Base-by-base conservation (phyloP, 2,329 filamentous ascomycete species). In the Lecanoromycetidae sp. region DNA sequence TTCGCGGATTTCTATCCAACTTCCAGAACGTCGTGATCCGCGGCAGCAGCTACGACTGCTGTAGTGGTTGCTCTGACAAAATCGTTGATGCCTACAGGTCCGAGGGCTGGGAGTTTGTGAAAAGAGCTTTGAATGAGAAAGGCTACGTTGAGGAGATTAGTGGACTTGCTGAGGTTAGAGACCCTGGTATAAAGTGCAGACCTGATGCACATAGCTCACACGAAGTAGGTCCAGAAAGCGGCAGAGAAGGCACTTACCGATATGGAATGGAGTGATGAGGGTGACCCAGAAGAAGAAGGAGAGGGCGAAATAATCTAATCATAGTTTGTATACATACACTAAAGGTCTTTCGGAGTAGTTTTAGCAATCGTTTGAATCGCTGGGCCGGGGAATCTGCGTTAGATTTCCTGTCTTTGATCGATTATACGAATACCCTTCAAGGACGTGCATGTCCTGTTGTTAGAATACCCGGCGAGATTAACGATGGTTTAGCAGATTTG, bases 101-200 rank as follows among this genome's bases (percentile, higher is more conserved):
- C 9, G 68, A 75, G 42, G 73, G 71, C 0, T 82, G 78, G 78
- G 67, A 67, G 0, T 81, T 82, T 57, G 72, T 81, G 12, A 68
- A 72, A 56, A 67, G 64, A 43, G 78, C 77, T 5, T 57, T 81
- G 25, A 75, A 76, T 51, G 75, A 81, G 60, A 69, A 66, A 52
- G 77, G 75, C 2, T 81, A 74, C 63, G 76, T 82, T 2, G 78
- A 81, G 58, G 75, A 79, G 54, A 59, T 80, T 46, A 77, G 72
- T 54, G 77, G 77, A 7, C 60, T 80, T 42, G 75, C 71, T 52
- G 76, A 80, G 63, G 76, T 75, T 48, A 48, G 38, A n/a, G n/a
- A n/a, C n/a, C n/a, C n/a, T n/a, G n/a, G 9, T 7, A 30, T 30
- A 12, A 17, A 5, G 15, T 17, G 25, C 25, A 12, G 8, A 15